Evolutionary conservation across 139 green algal species (phyloP).

Genomic region (Penium margaritaceum): DNA sequence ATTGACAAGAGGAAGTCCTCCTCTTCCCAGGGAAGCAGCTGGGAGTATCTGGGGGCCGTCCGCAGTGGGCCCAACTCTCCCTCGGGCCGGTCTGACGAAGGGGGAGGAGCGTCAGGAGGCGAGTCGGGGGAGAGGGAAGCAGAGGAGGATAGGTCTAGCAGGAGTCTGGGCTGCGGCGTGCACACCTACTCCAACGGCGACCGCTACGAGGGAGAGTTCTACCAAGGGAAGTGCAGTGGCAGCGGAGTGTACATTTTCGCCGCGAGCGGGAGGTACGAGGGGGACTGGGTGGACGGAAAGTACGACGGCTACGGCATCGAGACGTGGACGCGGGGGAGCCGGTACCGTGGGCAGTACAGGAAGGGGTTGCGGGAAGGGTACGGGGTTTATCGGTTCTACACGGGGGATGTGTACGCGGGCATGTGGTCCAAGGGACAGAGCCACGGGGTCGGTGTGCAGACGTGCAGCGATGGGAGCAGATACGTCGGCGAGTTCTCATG

Average conservation of each 20-base stretch:
- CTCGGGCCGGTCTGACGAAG: too few relatives aligned
- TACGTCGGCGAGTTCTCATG: constrained; percentile 42
- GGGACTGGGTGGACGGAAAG: constrained; percentile 42
- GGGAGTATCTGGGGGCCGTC: too few relatives aligned
- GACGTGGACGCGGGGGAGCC: constrained; percentile 37
- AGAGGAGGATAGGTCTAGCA: too few relatives aligned
- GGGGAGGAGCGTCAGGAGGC: too few relatives aligned
- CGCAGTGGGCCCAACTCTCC: too few relatives aligned
- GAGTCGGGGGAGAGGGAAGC: too few relatives aligned
- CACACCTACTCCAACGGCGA: constrained; percentile 44
- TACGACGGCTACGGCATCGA: constrained; percentile 42
- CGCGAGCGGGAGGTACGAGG: constrained; percentile 37
- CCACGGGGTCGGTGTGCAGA: constrained; percentile 39
- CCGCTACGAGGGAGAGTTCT: constrained; percentile 41
- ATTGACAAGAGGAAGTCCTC: too few relatives aligned
- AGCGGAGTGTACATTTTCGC: constrained; percentile 44
- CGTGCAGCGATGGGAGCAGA: constrained; percentile 38
- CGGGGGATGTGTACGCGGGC: constrained; percentile 41
- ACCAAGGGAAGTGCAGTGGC: constrained; percentile 15
- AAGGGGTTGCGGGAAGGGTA: constrained; percentile 32
- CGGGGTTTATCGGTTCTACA: constrained; percentile 46
- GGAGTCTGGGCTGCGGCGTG: too few relatives aligned
- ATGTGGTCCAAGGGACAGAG: constrained; percentile 37
- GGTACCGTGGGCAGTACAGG: constrained; percentile 39
- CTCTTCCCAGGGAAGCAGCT: too few relatives aligned